These are phyloP conservation scores for Carallia pectinifolia DNA, from an alignment of 345 rosid species.

Conservation along the genomic window DNA sequence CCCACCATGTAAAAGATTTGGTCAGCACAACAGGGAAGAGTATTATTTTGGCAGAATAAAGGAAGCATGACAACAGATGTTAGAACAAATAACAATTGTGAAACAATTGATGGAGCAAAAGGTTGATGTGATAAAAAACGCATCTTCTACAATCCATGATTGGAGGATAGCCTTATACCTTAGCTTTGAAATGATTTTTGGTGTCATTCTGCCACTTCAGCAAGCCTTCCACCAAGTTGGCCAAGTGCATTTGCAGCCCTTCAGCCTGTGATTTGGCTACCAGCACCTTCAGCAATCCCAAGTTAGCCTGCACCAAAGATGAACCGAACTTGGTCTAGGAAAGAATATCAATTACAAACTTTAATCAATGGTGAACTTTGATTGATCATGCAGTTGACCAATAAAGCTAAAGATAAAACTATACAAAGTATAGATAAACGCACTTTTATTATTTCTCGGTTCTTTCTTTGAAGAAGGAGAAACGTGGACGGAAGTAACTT, in stretches of 20 bases:
- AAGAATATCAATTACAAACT: background rate
- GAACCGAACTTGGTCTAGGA: slow-evolving; percentile 8
- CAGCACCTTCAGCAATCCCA: slow-evolving; percentile 85
- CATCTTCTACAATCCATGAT: background rate
- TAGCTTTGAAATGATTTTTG: slow-evolving; percentile 83
- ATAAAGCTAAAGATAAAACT: background rate
- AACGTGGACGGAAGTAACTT: slow-evolving; percentile 82
- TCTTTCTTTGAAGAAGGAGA: slow-evolving; percentile 83
- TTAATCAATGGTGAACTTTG: background rate
- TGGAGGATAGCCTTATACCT: slow-evolving; percentile 44
- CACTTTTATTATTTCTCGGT: slow-evolving; percentile 85
- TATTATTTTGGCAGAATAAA: too few relatives aligned
- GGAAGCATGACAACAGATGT: too few relatives aligned
- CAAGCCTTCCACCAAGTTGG: slow-evolving; percentile 78
- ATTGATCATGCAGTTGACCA: background rate
- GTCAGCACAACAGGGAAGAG: too few relatives aligned
- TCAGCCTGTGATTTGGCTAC: slow-evolving; percentile 90
- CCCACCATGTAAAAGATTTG: too few relatives aligned
- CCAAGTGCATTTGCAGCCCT: slow-evolving; percentile 67
- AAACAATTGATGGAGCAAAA: too few relatives aligned
- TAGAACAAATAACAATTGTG: too few relatives aligned
- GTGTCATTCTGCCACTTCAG: slow-evolving; percentile 81
- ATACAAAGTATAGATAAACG: slow-evolving; percentile 16
- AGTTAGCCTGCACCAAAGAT: slow-evolving; percentile 68
- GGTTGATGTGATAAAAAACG: background rate